Conservation (phyloP, 2,329 filamentous ascomycete species). For the Graphiopsis chlorocephala region DNA sequence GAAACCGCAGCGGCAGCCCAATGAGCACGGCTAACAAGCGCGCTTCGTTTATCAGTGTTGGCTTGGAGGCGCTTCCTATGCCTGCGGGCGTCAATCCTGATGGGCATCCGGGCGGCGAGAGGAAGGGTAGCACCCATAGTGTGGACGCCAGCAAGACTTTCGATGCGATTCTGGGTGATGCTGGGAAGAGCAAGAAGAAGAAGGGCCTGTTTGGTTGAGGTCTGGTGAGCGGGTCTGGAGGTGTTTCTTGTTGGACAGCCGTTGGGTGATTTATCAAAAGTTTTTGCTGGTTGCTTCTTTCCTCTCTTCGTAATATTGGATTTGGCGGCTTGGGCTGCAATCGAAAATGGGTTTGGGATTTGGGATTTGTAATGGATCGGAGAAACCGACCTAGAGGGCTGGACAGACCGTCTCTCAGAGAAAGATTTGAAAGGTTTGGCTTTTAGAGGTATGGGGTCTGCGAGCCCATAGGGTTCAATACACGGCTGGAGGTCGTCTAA, state of each 20-base stretch:
- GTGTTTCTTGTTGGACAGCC: not conserved
- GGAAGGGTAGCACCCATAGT: constrained; percentile 30
- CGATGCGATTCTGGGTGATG: constrained; percentile 44
- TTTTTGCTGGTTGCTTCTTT: not conserved
- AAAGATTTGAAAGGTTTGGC: not conserved
- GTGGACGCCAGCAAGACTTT: constrained; percentile 46
- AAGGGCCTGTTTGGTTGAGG: constrained; percentile 14
- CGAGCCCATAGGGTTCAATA: not conserved
- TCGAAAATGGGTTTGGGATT: not conserved
- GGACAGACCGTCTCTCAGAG: not conserved
- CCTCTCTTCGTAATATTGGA: not conserved
- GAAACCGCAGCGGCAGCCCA: constrained; percentile 19
- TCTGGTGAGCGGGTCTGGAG: not conserved
- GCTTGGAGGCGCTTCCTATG: constrained; percentile 47
- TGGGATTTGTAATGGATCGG: not conserved
- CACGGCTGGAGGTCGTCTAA: not conserved
- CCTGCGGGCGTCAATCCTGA: constrained; percentile 43
- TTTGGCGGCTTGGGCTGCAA: not conserved
- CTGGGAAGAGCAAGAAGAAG: constrained; percentile 32
- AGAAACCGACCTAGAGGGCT: not conserved
- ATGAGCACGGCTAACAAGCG: constrained; percentile 32
- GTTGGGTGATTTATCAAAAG: not conserved
- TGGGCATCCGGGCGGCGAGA: constrained; percentile 19
- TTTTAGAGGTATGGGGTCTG: not conserved
- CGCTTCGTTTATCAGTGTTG: constrained; percentile 45